Evolutionary conservation across 768 basidiomycete genomes (phyloP).

Genomic region (Saitozyma sp.): DNA sequence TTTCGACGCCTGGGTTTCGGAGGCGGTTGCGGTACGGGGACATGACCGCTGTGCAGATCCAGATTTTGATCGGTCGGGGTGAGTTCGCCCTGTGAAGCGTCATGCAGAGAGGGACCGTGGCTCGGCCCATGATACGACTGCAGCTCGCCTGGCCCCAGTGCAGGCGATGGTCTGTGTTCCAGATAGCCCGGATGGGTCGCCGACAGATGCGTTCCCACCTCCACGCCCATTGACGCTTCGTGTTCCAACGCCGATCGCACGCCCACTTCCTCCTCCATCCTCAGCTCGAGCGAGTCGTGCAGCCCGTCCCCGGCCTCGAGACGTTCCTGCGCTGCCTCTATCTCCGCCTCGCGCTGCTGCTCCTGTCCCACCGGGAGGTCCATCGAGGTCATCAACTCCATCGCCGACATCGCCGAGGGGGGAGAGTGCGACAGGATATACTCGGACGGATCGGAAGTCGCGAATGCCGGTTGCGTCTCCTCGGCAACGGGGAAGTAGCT

Average conservation of each 20-base stretch:
- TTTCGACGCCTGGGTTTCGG: slow-evolving; percentile 15
- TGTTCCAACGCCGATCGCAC: slow-evolving; percentile 15
- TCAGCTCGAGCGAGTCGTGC: slow-evolving; percentile 11
- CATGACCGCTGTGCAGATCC: neutral
- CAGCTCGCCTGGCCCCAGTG: slow-evolving; percentile 34
- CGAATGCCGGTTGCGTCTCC: slow-evolving; percentile 15
- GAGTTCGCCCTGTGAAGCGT: neutral
- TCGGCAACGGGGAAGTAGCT: slow-evolving; percentile 64
- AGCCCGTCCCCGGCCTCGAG: slow-evolving; percentile 24
- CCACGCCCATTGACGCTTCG: slow-evolving; percentile 3
- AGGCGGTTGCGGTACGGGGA: neutral
- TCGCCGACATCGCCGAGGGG: slow-evolving; percentile 21
- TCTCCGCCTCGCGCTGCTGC: slow-evolving; percentile 13
- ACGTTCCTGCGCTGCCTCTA: slow-evolving; percentile 23
- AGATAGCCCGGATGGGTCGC: slow-evolving; percentile 30
- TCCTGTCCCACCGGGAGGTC: slow-evolving; percentile 16
- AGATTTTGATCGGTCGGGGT: neutral
- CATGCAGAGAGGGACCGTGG: neutral
- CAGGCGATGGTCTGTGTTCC: slow-evolving; percentile 36
- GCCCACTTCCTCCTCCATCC: slow-evolving; percentile 12
- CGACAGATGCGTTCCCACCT: slow-evolving; percentile 30
- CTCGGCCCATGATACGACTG: neutral
- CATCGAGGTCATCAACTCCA: slow-evolving; percentile 15
- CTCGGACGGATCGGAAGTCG: slow-evolving; percentile 57
- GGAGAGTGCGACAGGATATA: slow-evolving; percentile 58